Percentiles rank a stretch among this genome's conserved stretches.
phyloP scores from a whole-genome alignment of 2,329 filamentous ascomycete species.

The Trichoderma oligosporum region DNA sequence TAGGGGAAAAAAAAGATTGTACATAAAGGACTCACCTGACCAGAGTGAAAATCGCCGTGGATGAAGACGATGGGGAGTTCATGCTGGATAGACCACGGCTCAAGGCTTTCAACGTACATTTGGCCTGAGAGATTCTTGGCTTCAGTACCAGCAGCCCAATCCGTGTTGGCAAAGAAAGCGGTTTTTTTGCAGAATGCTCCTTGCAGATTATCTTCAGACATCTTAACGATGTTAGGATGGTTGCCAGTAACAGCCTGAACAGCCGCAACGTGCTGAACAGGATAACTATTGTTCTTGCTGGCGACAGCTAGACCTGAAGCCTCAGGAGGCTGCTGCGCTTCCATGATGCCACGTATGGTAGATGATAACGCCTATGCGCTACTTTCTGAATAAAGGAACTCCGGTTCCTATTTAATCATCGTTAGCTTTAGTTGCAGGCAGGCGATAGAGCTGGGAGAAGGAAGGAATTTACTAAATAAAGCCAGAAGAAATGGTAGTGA shows the following conservation, averaged over 20 bases:
- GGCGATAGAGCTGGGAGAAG: no score
- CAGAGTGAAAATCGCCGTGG: conserved; percentile 37
- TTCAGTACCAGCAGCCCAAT: conserved; percentile 14
- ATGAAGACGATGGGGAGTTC: conserved; percentile 32
- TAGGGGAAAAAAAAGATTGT: neutral
- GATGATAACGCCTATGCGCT: neutral
- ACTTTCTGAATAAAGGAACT: neutral
- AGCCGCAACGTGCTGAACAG: no score
- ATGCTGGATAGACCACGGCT: conserved; percentile 24
- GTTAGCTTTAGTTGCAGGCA: no score
- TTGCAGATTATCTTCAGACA: neutral
- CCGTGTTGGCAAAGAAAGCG: conserved; percentile 28
- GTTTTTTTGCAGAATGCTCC: conserved; percentile 22
- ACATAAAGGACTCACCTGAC: conserved; percentile 27
- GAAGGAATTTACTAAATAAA: no score
- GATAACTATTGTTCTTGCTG: no score
- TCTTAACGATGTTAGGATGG: no score
- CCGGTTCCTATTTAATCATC: neutral
- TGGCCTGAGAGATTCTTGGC: conserved; percentile 26
- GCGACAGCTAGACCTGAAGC: no score
- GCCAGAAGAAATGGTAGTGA: neutral
- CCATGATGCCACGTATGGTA: neutral
- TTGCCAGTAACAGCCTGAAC: no score
- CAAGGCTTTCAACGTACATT: conserved; percentile 37
- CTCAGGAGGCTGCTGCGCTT: neutral